phyloP scores from a whole-genome alignment of 169 alveolate genomes.

The Amoebophrya sp. region DNA sequence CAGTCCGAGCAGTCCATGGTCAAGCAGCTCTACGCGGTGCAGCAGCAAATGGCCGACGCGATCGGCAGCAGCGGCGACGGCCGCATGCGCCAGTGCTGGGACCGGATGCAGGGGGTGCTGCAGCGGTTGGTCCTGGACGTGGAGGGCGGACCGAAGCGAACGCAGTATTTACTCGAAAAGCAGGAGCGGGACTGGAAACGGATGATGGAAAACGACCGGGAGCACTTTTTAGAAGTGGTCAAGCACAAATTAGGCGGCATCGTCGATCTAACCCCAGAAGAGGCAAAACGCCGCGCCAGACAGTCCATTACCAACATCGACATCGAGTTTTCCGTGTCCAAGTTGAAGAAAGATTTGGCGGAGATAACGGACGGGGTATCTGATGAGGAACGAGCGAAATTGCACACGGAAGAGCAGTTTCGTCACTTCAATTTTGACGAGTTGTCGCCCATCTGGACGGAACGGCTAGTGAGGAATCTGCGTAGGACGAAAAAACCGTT shows the following conservation, averaged over 20 bases:
- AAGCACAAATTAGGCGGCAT: background rate
- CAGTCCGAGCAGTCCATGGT: background rate
- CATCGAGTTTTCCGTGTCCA: background rate
- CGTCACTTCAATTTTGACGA: background rate
- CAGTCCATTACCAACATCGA: background rate
- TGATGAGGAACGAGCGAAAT: background rate
- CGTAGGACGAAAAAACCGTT: slow-evolving; percentile 31
- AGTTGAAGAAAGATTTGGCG: background rate
- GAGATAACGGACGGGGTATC: background rate
- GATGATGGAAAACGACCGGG: background rate
- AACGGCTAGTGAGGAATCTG: background rate
- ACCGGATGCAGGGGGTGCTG: background rate
- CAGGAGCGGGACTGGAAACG: background rate
- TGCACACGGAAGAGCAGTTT: background rate
- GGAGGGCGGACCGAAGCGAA: background rate
- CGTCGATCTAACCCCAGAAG: background rate
- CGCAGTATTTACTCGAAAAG: background rate
- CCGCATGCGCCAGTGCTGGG: background rate
- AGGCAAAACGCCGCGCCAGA: background rate
- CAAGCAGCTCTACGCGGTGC: background rate
- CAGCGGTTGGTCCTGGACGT: background rate
- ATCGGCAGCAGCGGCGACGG: background rate
- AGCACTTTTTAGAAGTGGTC: background rate
- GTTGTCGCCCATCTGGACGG: background rate
- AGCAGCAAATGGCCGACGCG: background rate